Evolutionary conservation across 2,329 filamentous ascomycete genomes (phyloP).

Genomic region (Clonostachys byssicola): DNA sequence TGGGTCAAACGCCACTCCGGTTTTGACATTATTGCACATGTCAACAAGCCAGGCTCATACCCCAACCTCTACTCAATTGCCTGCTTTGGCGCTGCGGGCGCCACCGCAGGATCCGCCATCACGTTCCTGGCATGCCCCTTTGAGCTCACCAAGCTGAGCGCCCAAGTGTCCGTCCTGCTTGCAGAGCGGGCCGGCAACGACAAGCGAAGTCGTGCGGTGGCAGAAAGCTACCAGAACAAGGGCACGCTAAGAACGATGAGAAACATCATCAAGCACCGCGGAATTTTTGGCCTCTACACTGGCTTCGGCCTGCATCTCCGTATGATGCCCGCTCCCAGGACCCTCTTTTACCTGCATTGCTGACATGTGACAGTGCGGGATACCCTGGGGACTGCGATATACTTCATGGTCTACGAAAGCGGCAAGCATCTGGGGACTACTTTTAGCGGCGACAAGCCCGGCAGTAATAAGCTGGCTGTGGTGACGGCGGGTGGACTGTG

Average conservation of each 20-base stretch:
- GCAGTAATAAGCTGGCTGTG: conserved; percentile 77
- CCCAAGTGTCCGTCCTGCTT: conserved; percentile 78
- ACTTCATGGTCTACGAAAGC: conserved; percentile 88
- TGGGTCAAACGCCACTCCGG: conserved; percentile 65
- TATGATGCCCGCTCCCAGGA: conserved; percentile 37
- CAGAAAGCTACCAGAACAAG: conserved; percentile 71
- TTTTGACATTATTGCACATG: conserved; percentile 68
- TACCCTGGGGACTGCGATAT: conserved; percentile 78
- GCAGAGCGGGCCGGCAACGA: conserved; percentile 35
- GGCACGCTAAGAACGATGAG: conserved; percentile 73
- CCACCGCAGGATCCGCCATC: conserved; percentile 74
- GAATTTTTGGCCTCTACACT: conserved; percentile 71
- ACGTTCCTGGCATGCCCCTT: conserved; percentile 82
- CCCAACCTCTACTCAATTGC: conserved; percentile 70
- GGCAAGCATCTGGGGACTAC: conserved; percentile 78
- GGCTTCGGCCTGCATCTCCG: conserved; percentile 75
- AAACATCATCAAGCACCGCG: conserved; percentile 73
- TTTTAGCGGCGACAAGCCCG: conserved; percentile 63
- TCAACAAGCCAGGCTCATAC: conserved; percentile 65
- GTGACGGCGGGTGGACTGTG: conserved; percentile 76
- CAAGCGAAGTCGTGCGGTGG: conserved; percentile 51
- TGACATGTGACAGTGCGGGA: conserved; percentile 60
- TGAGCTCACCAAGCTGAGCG: conserved; percentile 84
- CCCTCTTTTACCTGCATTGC: not conserved
- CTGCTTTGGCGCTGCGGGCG: conserved; percentile 75